A percentile compares a stretch with the other conserved stretches of the same genome.
phyloP scores from a whole-genome alignment of 306 rosid genomes.

The apple (Malus domestica) region ASM211411v1 NC_041796.1:2820001-2820500 shows the following conservation, averaged over 20 bases:
- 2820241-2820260: neutral
- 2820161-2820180: neutral
- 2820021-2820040: neutral
- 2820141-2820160: neutral
- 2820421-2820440: neutral
- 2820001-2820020: neutral
- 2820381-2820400: neutral
- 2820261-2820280: neutral
- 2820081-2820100: neutral
- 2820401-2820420: neutral
- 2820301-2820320: neutral
- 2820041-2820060: neutral
- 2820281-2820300: neutral
- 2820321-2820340: neutral
- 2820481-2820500: slow-evolving; percentile 49
- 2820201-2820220: neutral
- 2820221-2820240: neutral
- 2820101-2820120: neutral
- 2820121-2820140: neutral
- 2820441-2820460: neutral
- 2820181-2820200: neutral
- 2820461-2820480: neutral
- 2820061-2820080: neutral
- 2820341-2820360: neutral
- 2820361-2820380: neutral